These are phyloP conservation scores for Colletotrichum nymphaeae DNA, from an alignment of 2,329 filamentous ascomycete species.

Conservation along the genomic window DNA sequence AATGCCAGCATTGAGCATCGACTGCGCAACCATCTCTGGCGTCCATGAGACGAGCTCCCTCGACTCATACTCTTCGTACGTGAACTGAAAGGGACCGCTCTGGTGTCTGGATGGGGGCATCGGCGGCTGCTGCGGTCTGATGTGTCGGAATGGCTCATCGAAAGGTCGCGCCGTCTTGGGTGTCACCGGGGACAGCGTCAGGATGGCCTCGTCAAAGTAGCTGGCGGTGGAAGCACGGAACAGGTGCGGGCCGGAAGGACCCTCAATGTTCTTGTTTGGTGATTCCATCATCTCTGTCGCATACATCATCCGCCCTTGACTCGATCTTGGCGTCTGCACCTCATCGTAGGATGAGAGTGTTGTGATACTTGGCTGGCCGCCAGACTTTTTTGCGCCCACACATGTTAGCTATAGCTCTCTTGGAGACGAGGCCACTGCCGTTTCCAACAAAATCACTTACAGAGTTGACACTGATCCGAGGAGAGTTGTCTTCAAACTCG, in stretches of 20 bases:
- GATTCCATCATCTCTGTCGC: constrained; percentile 65
- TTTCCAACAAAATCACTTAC: constrained; percentile 59
- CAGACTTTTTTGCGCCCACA: constrained; percentile 35
- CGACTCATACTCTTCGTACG: constrained; percentile 67
- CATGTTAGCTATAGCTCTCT: constrained; percentile 31
- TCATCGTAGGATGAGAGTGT: constrained; percentile 91
- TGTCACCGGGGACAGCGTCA: constrained; percentile 80
- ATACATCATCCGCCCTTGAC: constrained; percentile 68
- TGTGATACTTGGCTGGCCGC: constrained; percentile 79
- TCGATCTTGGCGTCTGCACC: constrained; percentile 79
- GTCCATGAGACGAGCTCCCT: constrained; percentile 74
- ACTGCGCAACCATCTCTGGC: constrained; percentile 82
- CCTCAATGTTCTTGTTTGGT: constrained; percentile 74
- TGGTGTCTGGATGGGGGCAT: constrained; percentile 44
- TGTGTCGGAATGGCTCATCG: constrained; percentile 28
- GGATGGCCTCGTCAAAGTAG: constrained; percentile 59
- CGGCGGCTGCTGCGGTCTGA: constrained; percentile 34
- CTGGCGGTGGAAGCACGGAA: constrained; percentile 78
- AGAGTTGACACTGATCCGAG: constrained; percentile 76
- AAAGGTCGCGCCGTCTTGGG: constrained; percentile 66
- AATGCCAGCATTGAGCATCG: constrained; percentile 87
- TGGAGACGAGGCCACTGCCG: background rate
- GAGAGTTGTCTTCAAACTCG: constrained; percentile 73
- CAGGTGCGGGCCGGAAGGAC: constrained; percentile 86
- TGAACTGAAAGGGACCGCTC: constrained; percentile 67